phyloP scores from a whole-genome alignment of 129 eudicot species.

The Gnaphalium uliginosum region DNA sequence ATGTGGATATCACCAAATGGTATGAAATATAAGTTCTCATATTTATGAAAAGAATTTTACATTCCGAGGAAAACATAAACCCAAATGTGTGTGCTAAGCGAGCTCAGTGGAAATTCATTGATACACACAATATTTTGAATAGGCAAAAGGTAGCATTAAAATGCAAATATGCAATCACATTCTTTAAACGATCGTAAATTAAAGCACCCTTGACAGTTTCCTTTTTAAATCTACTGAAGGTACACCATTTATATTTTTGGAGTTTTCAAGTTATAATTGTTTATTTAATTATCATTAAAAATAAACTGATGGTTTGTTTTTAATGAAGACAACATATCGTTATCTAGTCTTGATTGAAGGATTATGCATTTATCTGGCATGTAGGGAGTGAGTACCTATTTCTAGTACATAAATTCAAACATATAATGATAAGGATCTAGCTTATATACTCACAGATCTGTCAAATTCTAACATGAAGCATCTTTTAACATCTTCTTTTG shows the following conservation, averaged over 20 bases:
- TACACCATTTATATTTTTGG: not conserved
- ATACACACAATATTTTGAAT: not conserved
- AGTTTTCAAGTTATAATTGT: not conserved
- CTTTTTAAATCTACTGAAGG: not conserved
- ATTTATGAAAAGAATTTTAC: not conserved
- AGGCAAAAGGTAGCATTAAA: not conserved
- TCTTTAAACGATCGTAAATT: not conserved
- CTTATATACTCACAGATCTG: slow-evolving; percentile 67
- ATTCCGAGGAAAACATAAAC: not conserved
- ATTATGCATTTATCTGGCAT: not conserved
- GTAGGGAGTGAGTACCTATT: not conserved
- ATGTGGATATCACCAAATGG: slow-evolving; percentile 14
- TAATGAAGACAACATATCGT: not conserved
- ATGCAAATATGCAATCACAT: not conserved
- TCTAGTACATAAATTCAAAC: not conserved
- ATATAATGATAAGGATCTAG: not conserved
- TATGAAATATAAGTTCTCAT: not conserved
- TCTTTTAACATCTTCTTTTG: slow-evolving; percentile 69
- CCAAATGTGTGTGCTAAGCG: not conserved
- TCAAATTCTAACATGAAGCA: slow-evolving; percentile 85
- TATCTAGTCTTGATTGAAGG: not conserved
- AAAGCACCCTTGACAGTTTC: not conserved
- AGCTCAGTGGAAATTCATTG: not conserved
- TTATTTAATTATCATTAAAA: slow-evolving; percentile 6
- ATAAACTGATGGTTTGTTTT: not conserved